Conservation (phyloP, 768 basidiomycete species). For the Trametopsis cervina region DNA sequence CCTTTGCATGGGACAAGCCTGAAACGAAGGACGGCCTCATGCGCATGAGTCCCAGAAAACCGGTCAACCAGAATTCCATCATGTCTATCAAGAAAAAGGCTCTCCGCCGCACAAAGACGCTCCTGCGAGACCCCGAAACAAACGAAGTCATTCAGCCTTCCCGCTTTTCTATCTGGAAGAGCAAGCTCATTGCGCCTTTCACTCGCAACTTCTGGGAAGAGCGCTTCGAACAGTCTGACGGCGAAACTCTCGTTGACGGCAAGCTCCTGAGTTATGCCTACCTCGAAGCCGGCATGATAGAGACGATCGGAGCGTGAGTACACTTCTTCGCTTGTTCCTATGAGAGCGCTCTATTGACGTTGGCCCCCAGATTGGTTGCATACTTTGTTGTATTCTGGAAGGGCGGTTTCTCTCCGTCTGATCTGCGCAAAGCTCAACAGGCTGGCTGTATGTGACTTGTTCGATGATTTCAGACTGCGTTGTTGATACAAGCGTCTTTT, state of each 20-base stretch:
- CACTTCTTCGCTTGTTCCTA: neutral
- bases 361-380: conserved; percentile 39
- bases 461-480: neutral
- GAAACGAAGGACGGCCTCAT: conserved; percentile 61
- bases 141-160: conserved; percentile 36
- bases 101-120: conserved; percentile 47
- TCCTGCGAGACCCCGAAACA: conserved; percentile 47
- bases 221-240: conserved; percentile 41
- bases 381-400: conserved; percentile 65
- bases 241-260: conserved; percentile 53
- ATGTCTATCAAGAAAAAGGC: conserved; percentile 48
- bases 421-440: conserved; percentile 45
- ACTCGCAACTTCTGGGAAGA: conserved; percentile 56
- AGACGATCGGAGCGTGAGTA: conserved; percentile 48
- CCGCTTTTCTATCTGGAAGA: conserved; percentile 29
- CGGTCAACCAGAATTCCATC: conserved; percentile 54
- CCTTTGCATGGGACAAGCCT: conserved; percentile 68
- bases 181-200: conserved; percentile 45
- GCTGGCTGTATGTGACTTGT: conserved; percentile 4
- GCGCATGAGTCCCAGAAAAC: conserved; percentile 60
- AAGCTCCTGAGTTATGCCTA: conserved; percentile 63
- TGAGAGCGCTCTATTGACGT: neutral
- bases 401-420: conserved; percentile 52
- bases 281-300: conserved; percentile 57
- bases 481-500: neutral